These are phyloP conservation scores for Termitomyces sp. DNA, from an alignment of 768 basidiomycete species.

Conservation along the genomic window DNA sequence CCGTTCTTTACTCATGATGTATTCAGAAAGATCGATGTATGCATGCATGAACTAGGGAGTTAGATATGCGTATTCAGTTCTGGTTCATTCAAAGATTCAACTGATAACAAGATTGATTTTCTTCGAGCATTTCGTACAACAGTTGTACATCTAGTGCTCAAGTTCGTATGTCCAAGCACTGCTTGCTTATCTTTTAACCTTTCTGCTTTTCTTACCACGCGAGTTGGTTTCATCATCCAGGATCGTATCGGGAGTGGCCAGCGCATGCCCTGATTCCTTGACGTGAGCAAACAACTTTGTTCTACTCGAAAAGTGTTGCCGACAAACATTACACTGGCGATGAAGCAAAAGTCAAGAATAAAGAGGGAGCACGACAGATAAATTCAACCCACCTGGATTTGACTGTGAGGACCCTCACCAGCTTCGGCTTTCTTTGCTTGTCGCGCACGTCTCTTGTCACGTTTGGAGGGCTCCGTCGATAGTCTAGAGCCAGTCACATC, in stretches of 20 bases:
- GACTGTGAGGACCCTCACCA: constrained; percentile 22
- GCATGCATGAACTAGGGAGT: not conserved
- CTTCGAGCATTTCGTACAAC: not conserved
- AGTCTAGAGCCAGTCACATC: not conserved
- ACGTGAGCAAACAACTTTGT: constrained; percentile 76
- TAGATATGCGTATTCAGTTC: not conserved
- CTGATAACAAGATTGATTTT: not conserved
- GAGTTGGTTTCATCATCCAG: constrained; percentile 13
- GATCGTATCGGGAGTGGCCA: constrained; percentile 29
- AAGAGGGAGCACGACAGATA: not conserved
- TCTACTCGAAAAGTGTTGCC: constrained; percentile 53
- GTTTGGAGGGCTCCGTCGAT: constrained; percentile 47
- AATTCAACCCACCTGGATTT: constrained; percentile 2
- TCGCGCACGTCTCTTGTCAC: constrained; percentile 71
- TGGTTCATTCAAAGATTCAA: not conserved
- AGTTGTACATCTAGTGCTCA: not conserved
- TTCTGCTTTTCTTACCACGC: constrained; percentile 33
- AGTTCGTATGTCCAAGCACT: not conserved
- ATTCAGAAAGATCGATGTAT: too few relatives aligned
- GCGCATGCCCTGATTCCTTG: constrained; percentile 63
- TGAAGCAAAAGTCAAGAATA: constrained; percentile 4
- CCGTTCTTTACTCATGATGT: not conserved
- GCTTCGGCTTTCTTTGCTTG: constrained; percentile 65
- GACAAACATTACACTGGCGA: constrained; percentile 64
- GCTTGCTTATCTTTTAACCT: constrained; percentile 22